Percentiles rank a stretch among this genome's conserved stretches.
Evolutionary conservation across 139 green algal species (phyloP).

Genomic region (Limnomonas spitsbergensis): DNA sequence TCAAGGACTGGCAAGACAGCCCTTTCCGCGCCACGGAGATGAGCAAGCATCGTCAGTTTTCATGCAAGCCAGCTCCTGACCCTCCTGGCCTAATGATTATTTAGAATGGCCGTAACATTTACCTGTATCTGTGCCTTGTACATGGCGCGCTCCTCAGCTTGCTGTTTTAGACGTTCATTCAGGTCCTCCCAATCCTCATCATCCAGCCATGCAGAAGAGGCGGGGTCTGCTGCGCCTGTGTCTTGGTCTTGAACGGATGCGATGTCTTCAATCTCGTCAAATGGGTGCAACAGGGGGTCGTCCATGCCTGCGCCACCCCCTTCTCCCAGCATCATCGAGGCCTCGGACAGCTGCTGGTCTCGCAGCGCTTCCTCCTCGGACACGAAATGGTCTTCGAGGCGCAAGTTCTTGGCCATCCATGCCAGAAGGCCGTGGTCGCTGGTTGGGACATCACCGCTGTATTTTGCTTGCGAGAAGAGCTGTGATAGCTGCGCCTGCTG

Average conservation of each 20-base stretch:
- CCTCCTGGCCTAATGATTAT: too few relatives aligned
- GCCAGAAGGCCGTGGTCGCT: not conserved
- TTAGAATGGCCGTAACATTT: too few relatives aligned
- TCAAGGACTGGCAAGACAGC: too few relatives aligned
- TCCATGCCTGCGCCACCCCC: not conserved
- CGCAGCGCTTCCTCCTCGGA: not conserved
- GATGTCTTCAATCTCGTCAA: not conserved
- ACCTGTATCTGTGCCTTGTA: not conserved
- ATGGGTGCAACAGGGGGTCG: not conserved
- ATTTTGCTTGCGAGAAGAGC: not conserved
- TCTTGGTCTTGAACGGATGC: not conserved
- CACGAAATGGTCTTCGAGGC: constrained; percentile 1
- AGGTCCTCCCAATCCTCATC: not conserved
- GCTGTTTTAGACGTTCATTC: not conserved
- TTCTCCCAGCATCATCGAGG: not conserved
- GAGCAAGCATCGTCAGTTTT: too few relatives aligned
- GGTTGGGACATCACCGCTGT: not conserved
- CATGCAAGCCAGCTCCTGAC: too few relatives aligned
- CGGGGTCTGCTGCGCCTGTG: not conserved
- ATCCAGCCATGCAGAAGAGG: not conserved
- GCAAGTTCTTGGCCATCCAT: not conserved
- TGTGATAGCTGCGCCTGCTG: not conserved
- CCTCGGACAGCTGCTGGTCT: not conserved
- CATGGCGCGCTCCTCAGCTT: not conserved
- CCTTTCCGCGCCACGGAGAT: too few relatives aligned